A percentile compares a stretch with the other conserved stretches of the same genome.
Conservation (phyloP, 2,329 filamentous ascomycete species). For the Dactylellina leptospora region DNA sequence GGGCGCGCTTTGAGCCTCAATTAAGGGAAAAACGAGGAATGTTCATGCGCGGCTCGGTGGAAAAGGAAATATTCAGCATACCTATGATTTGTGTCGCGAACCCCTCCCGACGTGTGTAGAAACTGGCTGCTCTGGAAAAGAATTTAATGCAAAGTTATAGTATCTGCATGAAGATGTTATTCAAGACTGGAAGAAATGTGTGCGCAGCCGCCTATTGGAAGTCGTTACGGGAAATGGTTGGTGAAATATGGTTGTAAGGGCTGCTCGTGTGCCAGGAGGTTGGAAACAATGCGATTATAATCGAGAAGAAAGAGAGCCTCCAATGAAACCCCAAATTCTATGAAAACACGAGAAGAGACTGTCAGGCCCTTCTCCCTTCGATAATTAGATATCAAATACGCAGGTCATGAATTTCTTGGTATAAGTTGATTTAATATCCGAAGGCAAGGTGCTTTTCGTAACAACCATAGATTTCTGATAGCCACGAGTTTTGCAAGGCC, state of each 20-base stretch:
- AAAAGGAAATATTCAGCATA: background rate
- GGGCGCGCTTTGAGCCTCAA: conserved; percentile 18
- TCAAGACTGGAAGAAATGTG: too few species aligned
- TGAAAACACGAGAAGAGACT: background rate
- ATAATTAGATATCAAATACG: conserved; percentile 34
- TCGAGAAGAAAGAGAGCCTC: conserved; percentile 13
- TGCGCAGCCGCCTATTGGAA: too few species aligned
- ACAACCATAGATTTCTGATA: conserved; percentile 22
- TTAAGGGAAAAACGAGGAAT: background rate
- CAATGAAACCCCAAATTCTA: conserved; percentile 2
- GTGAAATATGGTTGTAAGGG: background rate
- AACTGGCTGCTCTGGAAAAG: too few species aligned
- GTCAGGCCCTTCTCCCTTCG: conserved; percentile 17
- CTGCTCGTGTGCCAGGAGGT: conserved; percentile 6
- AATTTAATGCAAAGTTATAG: too few species aligned
- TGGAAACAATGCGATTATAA: conserved; percentile 47
- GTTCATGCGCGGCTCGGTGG: background rate
- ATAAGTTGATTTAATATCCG: conserved; percentile 37
- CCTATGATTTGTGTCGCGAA: background rate
- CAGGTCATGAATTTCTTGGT: conserved; percentile 46
- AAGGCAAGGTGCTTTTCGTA: conserved; percentile 24
- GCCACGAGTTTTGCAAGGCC: conserved; percentile 25
- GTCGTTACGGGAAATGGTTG: too few species aligned
- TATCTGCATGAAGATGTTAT: too few species aligned
- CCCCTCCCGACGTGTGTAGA: too few species aligned